Evolutionary conservation across 805 yeast genomes (phyloP).

Genomic region (Candida nemodendra): DNA sequence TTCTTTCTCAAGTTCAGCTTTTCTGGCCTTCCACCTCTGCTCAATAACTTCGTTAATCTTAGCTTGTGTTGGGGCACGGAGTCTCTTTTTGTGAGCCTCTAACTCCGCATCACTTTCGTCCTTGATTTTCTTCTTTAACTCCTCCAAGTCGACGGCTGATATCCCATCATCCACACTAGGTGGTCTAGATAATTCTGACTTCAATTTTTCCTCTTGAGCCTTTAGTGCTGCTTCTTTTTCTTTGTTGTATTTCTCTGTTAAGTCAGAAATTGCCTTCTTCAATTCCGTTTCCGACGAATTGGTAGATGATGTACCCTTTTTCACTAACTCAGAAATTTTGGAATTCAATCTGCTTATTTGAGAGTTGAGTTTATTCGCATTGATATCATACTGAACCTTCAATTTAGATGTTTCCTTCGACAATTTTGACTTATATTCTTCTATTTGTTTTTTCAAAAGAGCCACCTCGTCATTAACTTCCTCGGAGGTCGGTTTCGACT

Average conservation of each 20-base stretch:
- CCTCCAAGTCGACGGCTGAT: constrained; percentile 23
- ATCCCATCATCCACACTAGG: constrained; percentile 8
- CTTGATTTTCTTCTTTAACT: constrained; percentile 22
- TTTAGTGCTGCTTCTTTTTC: constrained; percentile 22
- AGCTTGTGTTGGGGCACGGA: constrained; percentile 40
- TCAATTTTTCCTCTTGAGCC: constrained; percentile 20
- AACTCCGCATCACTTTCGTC: constrained; percentile 33
- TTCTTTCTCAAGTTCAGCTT: constrained; percentile 35
- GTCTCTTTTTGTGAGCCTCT: constrained; percentile 31
- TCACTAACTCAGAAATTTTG: constrained; percentile 13
- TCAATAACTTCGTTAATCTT: constrained; percentile 37
- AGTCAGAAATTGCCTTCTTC: constrained; percentile 9
- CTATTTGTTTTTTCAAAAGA: constrained; percentile 5
- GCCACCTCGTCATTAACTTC: neutral
- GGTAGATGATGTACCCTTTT: constrained; percentile 3
- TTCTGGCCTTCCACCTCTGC: constrained; percentile 33
- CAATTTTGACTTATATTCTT: constrained; percentile 7
- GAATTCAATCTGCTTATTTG: constrained; percentile 19
- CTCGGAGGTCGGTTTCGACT: neutral
- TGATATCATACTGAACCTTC: constrained; percentile 17
- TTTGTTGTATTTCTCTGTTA: constrained; percentile 19
- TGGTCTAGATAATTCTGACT: constrained; percentile 2
- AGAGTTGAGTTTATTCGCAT: constrained; percentile 11
- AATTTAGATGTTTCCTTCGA: constrained; percentile 8
- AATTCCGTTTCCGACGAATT: neutral